Evolutionary conservation across 306 rosid genomes (phyloP).

Genomic region (Sindora glabra): DNA sequence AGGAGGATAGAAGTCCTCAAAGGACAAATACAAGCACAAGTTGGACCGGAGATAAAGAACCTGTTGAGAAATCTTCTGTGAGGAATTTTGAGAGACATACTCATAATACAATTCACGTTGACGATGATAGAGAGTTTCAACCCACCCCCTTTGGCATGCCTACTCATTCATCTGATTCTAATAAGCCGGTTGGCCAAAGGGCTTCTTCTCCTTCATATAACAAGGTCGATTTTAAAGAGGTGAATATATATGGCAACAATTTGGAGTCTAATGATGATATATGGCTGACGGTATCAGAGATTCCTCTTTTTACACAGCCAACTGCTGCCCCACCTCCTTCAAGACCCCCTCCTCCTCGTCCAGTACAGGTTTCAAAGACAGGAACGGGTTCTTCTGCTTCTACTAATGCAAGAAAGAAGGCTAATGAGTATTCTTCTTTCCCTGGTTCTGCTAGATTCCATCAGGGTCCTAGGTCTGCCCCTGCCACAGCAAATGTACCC

Average conservation of each 20-base stretch:
- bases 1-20: constrained; percentile 45
- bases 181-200: constrained; percentile 47
- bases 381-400: constrained; percentile 38
- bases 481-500: constrained; percentile 38
- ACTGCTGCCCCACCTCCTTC: constrained; percentile 98
- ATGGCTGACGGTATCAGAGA: constrained; percentile 92
- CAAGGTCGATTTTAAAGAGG: constrained; percentile 31
- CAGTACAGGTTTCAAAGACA: constrained; percentile 55
- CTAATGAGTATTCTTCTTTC: constrained; percentile 49
- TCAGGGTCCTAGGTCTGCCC: constrained; percentile 46
- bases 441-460: constrained; percentile 43
- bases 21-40: constrained; percentile 37
- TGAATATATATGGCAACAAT: constrained; percentile 49
- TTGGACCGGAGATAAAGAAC: constrained; percentile 42
- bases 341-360: constrained; percentile 96
- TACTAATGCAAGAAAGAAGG: constrained; percentile 49
- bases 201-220: constrained; percentile 61
- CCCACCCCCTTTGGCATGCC: constrained; percentile 54
- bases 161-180: constrained; percentile 47
- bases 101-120: constrained; percentile 48
- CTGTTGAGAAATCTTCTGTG: constrained; percentile 43
- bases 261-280: constrained; percentile 52
- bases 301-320: constrained; percentile 89
- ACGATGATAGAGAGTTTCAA: constrained; percentile 45
- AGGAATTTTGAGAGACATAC: constrained; percentile 50